Evolutionary conservation across 305 asterid species (phyloP), one percentile per base, ranked within the genome.

Genomic region (Plantago lanceolata): DNA sequence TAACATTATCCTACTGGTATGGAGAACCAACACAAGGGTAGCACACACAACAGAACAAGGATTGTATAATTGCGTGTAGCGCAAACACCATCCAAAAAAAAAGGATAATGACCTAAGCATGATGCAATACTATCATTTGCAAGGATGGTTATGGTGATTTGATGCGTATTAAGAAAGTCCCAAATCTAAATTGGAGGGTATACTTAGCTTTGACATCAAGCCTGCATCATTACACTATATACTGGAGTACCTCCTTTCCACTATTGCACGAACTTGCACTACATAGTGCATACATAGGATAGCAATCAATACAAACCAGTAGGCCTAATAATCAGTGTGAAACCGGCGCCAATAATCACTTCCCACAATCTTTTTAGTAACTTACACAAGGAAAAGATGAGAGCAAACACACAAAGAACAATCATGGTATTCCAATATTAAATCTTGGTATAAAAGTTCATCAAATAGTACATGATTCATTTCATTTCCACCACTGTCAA

Each of bases 141-240:
- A 11, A 19, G 18, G 61, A 66, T 59, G 68, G 71, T 53, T 26
- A 56, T 56, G 61, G 7, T 4, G 16, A 56, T 56, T 56, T 59
- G 35, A 68, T 75, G 85, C 75, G 80, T 81, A 81, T 49, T 8
- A 68, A 75, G 68, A 70, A 66, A 70, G 80, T 54, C 37, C 29
- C 63, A 67, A 19, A 33, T 68, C 64, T 64, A 63, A 66, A 63
- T 57, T 63, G 78, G 82, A 69, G 61, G 70, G 56, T 87, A 83
- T 74, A 68, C 93, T 85, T 85, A 71, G 72, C 93, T 81, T 83
- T 79, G 77, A 83, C 87, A 81, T 72, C 76, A 85, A 85, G 89
- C 81, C 70, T 77, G 66, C 67, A 85, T 85, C 81, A 85, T 82
- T 40, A n/a, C n/a, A n/a, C n/a, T n/a, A n/a, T n/a, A n/a, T n/a